These are phyloP conservation scores for Perkinsus chesapeaki DNA, from an alignment of 169 alveolate genomes.

Conservation along the genomic window DNA sequence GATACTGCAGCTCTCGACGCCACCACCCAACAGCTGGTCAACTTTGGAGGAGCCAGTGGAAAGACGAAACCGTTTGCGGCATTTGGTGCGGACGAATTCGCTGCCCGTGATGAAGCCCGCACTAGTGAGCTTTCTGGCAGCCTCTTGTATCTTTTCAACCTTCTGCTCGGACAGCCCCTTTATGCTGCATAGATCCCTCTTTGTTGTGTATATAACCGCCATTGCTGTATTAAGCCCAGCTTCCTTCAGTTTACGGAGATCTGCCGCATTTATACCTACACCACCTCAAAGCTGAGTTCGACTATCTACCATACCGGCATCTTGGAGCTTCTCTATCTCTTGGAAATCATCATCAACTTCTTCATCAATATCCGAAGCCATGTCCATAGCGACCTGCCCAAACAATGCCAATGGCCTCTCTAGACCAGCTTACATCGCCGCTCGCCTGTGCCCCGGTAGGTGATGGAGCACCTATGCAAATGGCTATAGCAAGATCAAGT, in stretches of 20 bases:
- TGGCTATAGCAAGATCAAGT: background rate
- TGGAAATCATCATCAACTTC: background rate
- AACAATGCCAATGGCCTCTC: background rate
- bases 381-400: background rate
- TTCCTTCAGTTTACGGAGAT: slow-evolving; percentile 33
- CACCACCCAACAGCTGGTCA: slow-evolving; percentile 93
- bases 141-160: slow-evolving; percentile 85
- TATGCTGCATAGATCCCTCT: slow-evolving; percentile 38
- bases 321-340: background rate
- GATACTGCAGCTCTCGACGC: slow-evolving; percentile 87
- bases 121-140: slow-evolving; percentile 63
- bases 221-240: slow-evolving; percentile 42
- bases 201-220: slow-evolving; percentile 35
- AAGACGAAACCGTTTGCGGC: slow-evolving; percentile 80
- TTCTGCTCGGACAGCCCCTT: slow-evolving; percentile 95
- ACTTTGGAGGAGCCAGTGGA: slow-evolving; percentile 89
- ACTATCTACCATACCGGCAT: background rate
- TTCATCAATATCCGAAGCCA: background rate
- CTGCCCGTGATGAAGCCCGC: slow-evolving; percentile 36
- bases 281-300: background rate
- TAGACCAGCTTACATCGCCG: background rate
- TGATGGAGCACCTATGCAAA: background rate
- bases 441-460: background rate
- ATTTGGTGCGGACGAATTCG: slow-evolving; percentile 25
- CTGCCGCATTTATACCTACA: slow-evolving; percentile 27